Evolutionary conservation across 73 alveolate genomes (phyloP).

Genomic region (Tetrahymena malaccensis): DNA sequence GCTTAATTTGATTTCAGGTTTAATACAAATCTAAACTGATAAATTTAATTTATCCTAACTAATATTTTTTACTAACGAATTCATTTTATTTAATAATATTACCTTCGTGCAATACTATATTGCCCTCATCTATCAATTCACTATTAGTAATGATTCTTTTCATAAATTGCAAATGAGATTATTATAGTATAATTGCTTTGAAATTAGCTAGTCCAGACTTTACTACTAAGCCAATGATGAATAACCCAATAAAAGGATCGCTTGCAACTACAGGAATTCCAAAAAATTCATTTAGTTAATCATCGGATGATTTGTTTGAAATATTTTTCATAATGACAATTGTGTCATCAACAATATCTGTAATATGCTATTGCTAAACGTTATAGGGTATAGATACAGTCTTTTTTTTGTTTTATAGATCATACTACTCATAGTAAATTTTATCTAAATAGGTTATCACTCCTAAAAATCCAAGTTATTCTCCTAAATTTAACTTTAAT

Average conservation of each 20-base stretch:
- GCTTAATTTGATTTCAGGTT: not conserved
- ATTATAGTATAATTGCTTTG: not conserved
- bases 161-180: not conserved
- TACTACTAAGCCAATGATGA: not conserved
- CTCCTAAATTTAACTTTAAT: not conserved
- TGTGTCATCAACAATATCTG: not conserved
- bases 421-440: not conserved
- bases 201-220: not conserved
- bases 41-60: not conserved
- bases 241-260: not conserved
- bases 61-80: not conserved
- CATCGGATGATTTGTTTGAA: not conserved
- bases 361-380: not conserved
- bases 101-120: not conserved
- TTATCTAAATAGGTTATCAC: not conserved
- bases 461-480: not conserved
- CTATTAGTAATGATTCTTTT: not conserved
- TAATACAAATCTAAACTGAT: not conserved
- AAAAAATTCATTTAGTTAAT: not conserved
- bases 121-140: not conserved
- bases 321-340: not conserved
- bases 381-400: not conserved
- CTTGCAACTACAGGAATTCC: not conserved
- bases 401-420: not conserved
- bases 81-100: not conserved